A percentile compares a stretch with the other conserved stretches of the same genome.
These are phyloP conservation scores for Vachellia collinsii DNA, from an alignment of 306 rosid species.

Conservation along the genomic window DNA sequence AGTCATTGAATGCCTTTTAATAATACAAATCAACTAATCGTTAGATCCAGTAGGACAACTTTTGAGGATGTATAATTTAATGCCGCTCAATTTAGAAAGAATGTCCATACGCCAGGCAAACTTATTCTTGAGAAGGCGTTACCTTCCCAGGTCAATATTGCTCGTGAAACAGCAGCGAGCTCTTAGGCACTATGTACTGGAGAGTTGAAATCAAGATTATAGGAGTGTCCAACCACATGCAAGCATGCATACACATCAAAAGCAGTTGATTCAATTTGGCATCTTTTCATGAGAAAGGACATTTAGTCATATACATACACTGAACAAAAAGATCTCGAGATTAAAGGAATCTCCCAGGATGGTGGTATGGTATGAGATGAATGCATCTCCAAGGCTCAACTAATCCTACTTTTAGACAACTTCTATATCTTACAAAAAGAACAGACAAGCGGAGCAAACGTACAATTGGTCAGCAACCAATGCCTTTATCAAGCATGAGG, in stretches of 20 bases:
- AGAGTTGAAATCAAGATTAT: background rate
- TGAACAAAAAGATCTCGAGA: constrained; percentile 39
- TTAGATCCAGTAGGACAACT: too few relatives aligned
- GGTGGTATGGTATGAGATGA: constrained; percentile 32
- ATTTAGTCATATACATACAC: constrained; percentile 50
- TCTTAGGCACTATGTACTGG: background rate
- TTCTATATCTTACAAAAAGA: constrained; percentile 65
- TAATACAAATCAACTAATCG: too few relatives aligned
- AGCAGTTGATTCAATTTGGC: constrained; percentile 39
- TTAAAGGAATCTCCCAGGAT: constrained; percentile 39
- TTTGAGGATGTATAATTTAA: too few relatives aligned
- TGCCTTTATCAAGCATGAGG: constrained; percentile 40
- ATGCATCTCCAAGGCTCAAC: constrained; percentile 58
- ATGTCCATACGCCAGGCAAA: too few relatives aligned
- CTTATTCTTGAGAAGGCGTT: too few relatives aligned
- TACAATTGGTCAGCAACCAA: constrained; percentile 32
- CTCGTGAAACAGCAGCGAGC: too few relatives aligned
- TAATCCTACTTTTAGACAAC: constrained; percentile 60
- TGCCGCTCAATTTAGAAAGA: too few relatives aligned
- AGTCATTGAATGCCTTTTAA: too few relatives aligned
- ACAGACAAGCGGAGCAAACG: constrained; percentile 37
- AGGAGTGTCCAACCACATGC: background rate
- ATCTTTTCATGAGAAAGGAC: constrained; percentile 42
- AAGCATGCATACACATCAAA: background rate
- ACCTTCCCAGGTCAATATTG: too few relatives aligned